Conservation (phyloP, 805 yeast species). For the Cyberlindnera sargentensis region DNA sequence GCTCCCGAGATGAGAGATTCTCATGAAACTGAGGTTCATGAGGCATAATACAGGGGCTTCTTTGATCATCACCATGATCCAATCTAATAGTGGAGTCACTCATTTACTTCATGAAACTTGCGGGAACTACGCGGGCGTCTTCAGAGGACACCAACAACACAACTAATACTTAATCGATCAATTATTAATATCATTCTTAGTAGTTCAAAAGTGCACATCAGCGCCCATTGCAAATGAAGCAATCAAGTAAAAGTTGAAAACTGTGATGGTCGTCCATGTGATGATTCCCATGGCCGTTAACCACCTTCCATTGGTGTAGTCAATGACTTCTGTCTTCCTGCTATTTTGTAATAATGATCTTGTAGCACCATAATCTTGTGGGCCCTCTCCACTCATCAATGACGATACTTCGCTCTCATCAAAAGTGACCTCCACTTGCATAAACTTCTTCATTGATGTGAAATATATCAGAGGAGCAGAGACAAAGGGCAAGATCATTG, state of each 20-base stretch:
- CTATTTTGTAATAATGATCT: background rate
- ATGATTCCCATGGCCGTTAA: conserved; percentile 47
- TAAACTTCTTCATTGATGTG: conserved; percentile 60
- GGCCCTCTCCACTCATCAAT: conserved; percentile 12
- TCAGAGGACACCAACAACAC: too few species aligned
- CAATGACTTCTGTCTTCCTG: conserved; percentile 32
- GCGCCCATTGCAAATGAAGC: conserved; percentile 41
- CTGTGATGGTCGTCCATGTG: conserved; percentile 66
- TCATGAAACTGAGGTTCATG: conserved; percentile 27
- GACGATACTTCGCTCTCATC: conserved; percentile 4
- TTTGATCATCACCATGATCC: too few species aligned
- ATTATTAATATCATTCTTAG: too few species aligned
- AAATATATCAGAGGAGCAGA: conserved; percentile 83
- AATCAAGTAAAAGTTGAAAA: conserved; percentile 66
- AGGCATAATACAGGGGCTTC: too few species aligned
- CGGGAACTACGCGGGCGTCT: too few species aligned
- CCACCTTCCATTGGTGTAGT: conserved; percentile 61
- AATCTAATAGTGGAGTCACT: too few species aligned
- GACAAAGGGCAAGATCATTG: conserved; percentile 76
- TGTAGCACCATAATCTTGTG: conserved; percentile 21
- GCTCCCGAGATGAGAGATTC: conserved; percentile 24
- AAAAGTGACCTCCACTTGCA: conserved; percentile 43
- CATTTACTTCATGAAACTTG: too few species aligned
- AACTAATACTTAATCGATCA: background rate
- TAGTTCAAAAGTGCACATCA: conserved; percentile 38